Evolutionary conservation across 2,329 filamentous ascomycete species (phyloP).

Genomic region (Aspergillus vadensis): DNA sequence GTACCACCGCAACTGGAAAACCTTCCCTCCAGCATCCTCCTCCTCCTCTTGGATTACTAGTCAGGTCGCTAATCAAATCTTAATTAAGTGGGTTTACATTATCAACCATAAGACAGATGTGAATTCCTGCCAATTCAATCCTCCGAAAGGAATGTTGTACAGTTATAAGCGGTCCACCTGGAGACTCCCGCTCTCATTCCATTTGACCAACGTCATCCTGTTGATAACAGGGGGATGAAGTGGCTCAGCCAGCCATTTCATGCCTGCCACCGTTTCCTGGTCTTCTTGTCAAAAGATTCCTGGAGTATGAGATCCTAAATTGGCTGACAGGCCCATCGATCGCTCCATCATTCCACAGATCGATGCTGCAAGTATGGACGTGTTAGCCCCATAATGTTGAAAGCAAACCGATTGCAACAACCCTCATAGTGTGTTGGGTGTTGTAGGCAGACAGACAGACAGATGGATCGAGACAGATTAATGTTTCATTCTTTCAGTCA

Average conservation of each 20-base stretch:
- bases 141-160: slow-evolving; percentile 7
- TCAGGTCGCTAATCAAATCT: slow-evolving; percentile 2
- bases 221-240: neutral
- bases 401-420: neutral
- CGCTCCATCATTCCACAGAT: neutral
- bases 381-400: neutral
- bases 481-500: neutral
- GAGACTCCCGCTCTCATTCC: slow-evolving; percentile 5
- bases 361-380: slow-evolving; percentile 3
- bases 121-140: slow-evolving; percentile 3
- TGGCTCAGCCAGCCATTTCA: slow-evolving; percentile 5
- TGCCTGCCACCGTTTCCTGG: neutral
- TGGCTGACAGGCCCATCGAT: neutral
- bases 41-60: neutral
- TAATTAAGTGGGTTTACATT: neutral
- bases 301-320: neutral
- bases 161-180: slow-evolving; percentile 9
- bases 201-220: slow-evolving; percentile 2
- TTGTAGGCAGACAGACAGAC: neutral
- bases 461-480: neutral
- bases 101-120: neutral
- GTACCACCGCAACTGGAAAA: neutral
- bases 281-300: neutral
- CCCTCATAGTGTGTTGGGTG: neutral
- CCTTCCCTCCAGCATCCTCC: neutral